phyloP scores from a whole-genome alignment of 2,329 filamentous ascomycete genomes.

The Fusarium secorum region DNA sequence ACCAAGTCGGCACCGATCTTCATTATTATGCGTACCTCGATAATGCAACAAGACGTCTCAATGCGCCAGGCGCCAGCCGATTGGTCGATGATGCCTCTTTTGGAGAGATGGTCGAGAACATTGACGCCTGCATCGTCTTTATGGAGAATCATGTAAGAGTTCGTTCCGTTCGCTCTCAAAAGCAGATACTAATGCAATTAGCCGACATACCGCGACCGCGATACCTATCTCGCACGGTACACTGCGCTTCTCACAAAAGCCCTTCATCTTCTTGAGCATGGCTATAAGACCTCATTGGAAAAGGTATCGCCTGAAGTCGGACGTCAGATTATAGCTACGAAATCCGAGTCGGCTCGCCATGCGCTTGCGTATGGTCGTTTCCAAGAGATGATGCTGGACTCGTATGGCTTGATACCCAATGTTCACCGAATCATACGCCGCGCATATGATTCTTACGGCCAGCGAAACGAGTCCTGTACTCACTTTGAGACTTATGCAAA shows the following conservation, averaged over 20 bases:
- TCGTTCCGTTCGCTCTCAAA: not conserved
- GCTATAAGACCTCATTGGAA: slow-evolving; percentile 61
- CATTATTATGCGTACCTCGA: slow-evolving; percentile 95
- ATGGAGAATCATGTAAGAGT: slow-evolving; percentile 82
- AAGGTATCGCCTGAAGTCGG: slow-evolving; percentile 63
- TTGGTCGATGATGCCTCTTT: slow-evolving; percentile 87
- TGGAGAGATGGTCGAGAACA: slow-evolving; percentile 82
- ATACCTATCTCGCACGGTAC: slow-evolving; percentile 88
- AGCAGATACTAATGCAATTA: slow-evolving; percentile 45
- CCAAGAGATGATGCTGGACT: slow-evolving; percentile 64
- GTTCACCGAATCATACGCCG: slow-evolving; percentile 60
- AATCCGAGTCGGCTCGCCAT: slow-evolving; percentile 66
- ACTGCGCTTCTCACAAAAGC: slow-evolving; percentile 77
- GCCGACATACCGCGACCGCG: slow-evolving; percentile 85
- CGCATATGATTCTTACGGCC: slow-evolving; percentile 62
- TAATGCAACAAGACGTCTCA: slow-evolving; percentile 85
- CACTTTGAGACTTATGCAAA: slow-evolving; percentile 62
- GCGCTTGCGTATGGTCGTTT: slow-evolving; percentile 68
- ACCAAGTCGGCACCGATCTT: slow-evolving; percentile 88
- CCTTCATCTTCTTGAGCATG: slow-evolving; percentile 67
- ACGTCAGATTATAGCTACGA: slow-evolving; percentile 61
- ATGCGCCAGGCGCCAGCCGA: slow-evolving; percentile 87
- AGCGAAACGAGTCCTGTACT: slow-evolving; percentile 51
- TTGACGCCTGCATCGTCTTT: slow-evolving; percentile 91
- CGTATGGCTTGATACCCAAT: slow-evolving; percentile 64